phyloP scores from a whole-genome alignment of 139 green algal species.

The Tetraselmis chui region DNA sequence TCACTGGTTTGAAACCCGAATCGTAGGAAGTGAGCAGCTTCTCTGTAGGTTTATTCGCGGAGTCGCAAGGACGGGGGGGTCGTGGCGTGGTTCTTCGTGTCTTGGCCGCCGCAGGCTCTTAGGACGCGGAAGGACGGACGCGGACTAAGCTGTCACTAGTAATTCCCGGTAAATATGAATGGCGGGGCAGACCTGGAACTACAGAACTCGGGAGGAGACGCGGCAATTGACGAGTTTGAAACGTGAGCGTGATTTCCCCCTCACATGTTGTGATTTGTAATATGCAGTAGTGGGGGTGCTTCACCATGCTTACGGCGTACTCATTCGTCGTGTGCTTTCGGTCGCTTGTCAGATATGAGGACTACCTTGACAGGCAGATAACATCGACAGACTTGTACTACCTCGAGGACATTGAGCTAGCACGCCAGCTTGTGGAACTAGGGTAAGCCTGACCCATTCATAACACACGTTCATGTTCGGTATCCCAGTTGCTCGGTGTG shows the following conservation, averaged over 20 bases:
- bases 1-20: no score
- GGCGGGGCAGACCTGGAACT: background rate
- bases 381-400: conserved; percentile 79
- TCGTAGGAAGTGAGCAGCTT: no score
- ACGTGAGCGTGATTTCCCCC: background rate
- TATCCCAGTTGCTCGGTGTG: background rate
- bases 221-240: background rate
- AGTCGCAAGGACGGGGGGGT: no score
- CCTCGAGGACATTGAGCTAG: conserved; percentile 70
- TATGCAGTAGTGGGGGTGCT: background rate
- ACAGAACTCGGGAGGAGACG: background rate
- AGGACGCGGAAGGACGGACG: no score
- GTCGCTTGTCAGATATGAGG: conserved; percentile 65
- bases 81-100: no score
- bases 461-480: no score
- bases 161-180: no score
- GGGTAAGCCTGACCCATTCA: conserved; percentile 57
- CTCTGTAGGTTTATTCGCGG: no score
- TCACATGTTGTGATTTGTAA: no score
- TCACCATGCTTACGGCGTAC: background rate
- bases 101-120: no score
- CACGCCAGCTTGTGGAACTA: conserved; percentile 70
- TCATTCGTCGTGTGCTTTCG: background rate
- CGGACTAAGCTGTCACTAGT: no score
- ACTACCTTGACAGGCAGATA: conserved; percentile 82